Percentiles rank a stretch among this genome's conserved stretches.
phyloP scores from a whole-genome alignment of 306 rosid genomes.

The Ceratonia siliqua region DNA sequence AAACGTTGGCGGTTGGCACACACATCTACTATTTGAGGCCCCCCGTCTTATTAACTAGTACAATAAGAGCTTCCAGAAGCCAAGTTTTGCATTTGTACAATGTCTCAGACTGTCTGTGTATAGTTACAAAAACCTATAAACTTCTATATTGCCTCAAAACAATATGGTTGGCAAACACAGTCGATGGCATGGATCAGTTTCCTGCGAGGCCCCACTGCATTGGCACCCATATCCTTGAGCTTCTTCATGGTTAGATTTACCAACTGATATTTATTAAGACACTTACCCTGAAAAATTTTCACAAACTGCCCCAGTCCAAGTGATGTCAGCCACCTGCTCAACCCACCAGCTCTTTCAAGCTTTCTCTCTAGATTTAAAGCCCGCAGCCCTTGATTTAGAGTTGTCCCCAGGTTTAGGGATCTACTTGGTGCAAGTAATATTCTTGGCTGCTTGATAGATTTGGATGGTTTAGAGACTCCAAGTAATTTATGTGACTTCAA shows the following conservation, averaged over 20 bases:
- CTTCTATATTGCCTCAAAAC: slow-evolving; percentile 50
- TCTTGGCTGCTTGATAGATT: slow-evolving; percentile 47
- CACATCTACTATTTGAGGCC: background rate
- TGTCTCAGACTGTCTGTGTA: background rate
- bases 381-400: slow-evolving; percentile 56
- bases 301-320: slow-evolving; percentile 82
- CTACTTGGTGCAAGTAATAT: slow-evolving; percentile 41
- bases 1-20: background rate
- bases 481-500: slow-evolving; percentile 42
- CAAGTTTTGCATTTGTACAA: slow-evolving; percentile 21
- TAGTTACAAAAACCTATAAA: slow-evolving; percentile 23
- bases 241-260: slow-evolving; percentile 85
- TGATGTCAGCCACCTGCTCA: slow-evolving; percentile 75
- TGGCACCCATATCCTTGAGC: slow-evolving; percentile 94
- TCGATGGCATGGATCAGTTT: slow-evolving; percentile 90
- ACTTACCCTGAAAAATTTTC: slow-evolving; percentile 65
- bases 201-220: slow-evolving; percentile 96
- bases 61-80: background rate
- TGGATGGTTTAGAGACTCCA: slow-evolving; percentile 51
- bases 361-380: slow-evolving; percentile 81
- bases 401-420: slow-evolving; percentile 37
- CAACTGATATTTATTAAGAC: slow-evolving; percentile 70
- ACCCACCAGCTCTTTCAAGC: slow-evolving; percentile 85
- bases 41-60: background rate
- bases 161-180: slow-evolving; percentile 84